These are phyloP conservation scores for Lactarius indigo DNA, from an alignment of 768 basidiomycete genomes.

Conservation along the genomic window DNA sequence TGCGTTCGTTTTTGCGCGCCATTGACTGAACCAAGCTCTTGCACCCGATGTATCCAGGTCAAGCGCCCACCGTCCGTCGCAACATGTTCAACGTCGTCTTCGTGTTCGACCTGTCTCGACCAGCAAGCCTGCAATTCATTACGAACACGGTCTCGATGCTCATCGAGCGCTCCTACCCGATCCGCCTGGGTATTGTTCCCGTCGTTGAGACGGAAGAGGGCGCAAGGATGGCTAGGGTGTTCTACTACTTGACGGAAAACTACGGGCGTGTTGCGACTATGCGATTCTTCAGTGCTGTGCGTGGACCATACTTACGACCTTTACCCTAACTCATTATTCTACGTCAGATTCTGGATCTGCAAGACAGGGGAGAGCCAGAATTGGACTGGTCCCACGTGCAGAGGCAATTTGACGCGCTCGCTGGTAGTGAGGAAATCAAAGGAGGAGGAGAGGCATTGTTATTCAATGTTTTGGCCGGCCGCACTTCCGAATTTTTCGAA, in stretches of 20 bases:
- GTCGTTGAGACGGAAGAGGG: conserved; percentile 50
- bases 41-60: conserved; percentile 75
- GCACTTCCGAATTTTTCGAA: conserved; percentile 10
- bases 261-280: conserved; percentile 8
- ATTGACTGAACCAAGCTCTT: conserved; percentile 50
- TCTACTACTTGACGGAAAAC: conserved; percentile 26
- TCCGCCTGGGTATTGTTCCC: conserved; percentile 86
- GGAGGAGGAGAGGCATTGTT: conserved; percentile 1
- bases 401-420: conserved; percentile 9
- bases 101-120: conserved; percentile 72
- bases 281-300: conserved; percentile 8
- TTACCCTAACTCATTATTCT: background rate
- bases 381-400: conserved; percentile 15
- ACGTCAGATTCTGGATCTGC: conserved; percentile 2
- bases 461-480: conserved; percentile 8
- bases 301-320: background rate
- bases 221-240: conserved; percentile 36
- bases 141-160: conserved; percentile 61
- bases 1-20: conserved; percentile 3
- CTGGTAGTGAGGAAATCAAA: background rate
- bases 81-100: conserved; percentile 87
- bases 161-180: conserved; percentile 68
- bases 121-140: conserved; percentile 58
- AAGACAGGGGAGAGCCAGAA: background rate
- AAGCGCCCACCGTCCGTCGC: conserved; percentile 64